A percentile compares a stretch with the other conserved stretches of the same genome.
Conservation (phyloP, 2,329 filamentous ascomycete species). For the Shiraia sp. region DNA sequence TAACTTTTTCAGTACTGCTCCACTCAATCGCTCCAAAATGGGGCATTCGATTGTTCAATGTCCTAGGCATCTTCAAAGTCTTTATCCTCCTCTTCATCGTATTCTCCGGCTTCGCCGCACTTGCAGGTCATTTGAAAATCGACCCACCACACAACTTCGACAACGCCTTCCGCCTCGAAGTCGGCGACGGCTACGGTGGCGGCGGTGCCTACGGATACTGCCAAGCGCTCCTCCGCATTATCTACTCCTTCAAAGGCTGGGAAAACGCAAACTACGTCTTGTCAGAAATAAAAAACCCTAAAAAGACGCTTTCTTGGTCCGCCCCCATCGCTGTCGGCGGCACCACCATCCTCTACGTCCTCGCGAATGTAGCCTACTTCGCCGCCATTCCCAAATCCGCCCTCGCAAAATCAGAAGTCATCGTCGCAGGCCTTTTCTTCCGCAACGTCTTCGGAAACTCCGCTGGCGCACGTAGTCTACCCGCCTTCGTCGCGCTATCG, state of each 20-base stretch:
- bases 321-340: slow-evolving; percentile 62
- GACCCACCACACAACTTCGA: slow-evolving; percentile 61
- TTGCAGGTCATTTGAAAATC: slow-evolving; percentile 37
- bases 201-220: slow-evolving; percentile 52
- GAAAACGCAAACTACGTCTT: slow-evolving; percentile 64
- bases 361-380: slow-evolving; percentile 69
- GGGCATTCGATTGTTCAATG: slow-evolving; percentile 63
- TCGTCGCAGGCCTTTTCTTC: slow-evolving; percentile 66
- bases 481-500: slow-evolving; percentile 62
- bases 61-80: slow-evolving; percentile 64
- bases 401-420: slow-evolving; percentile 61
- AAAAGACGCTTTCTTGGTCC: slow-evolving; percentile 58
- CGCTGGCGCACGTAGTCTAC: slow-evolving; percentile 49
- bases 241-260: slow-evolving; percentile 68
- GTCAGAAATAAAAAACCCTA: slow-evolving; percentile 60
- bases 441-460: slow-evolving; percentile 63
- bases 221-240: slow-evolving; percentile 61
- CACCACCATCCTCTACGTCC: slow-evolving; percentile 64
- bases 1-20: slow-evolving; percentile 59
- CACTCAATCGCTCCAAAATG: slow-evolving; percentile 60
- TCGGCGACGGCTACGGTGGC: slow-evolving; percentile 38
- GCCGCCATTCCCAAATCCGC: slow-evolving; percentile 63
- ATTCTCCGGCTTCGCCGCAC: slow-evolving; percentile 55
- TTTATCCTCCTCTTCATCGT: slow-evolving; percentile 64
- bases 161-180: slow-evolving; percentile 57